Evolutionary conservation across 129 eudicot species (phyloP).

Genomic region (Ambrosia trifida): DNA sequence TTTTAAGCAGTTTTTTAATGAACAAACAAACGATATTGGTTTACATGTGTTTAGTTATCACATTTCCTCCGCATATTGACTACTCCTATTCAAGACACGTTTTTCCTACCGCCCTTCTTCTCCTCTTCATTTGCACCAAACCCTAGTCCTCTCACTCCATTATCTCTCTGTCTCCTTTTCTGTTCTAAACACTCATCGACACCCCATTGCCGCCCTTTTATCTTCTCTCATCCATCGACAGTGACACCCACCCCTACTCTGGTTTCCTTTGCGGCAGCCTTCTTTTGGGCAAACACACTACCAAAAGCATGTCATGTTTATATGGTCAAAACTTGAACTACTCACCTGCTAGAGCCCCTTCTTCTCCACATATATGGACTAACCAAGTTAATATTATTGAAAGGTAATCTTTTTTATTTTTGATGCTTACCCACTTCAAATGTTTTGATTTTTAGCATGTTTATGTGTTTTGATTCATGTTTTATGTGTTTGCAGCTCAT

Average conservation of each 20-base stretch:
- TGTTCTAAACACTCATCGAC: too few species aligned
- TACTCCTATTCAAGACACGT: too few species aligned
- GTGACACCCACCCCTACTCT: not conserved
- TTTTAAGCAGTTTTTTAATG: too few species aligned
- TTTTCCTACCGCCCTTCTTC: too few species aligned
- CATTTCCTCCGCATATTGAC: too few species aligned
- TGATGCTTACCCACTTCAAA: not conserved
- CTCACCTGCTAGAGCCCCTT: conserved; percentile 72
- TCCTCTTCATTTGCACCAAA: too few species aligned
- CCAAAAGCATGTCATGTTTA: conserved; percentile 61
- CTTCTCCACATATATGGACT: conserved; percentile 68
- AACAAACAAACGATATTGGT: too few species aligned
- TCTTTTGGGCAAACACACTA: not conserved
- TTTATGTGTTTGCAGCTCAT: conserved; percentile 32
- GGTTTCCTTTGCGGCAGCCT: conserved; percentile 18
- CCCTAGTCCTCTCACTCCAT: too few species aligned
- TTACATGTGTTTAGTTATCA: too few species aligned
- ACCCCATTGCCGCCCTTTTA: too few species aligned
- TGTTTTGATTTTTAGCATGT: not conserved
- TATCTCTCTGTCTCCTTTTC: too few species aligned
- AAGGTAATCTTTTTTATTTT: conserved; percentile 35
- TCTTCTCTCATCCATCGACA: too few species aligned
- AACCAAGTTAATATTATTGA: conserved; percentile 73
- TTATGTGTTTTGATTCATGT: conserved; percentile 21
- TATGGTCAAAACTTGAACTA: conserved; percentile 60